These are phyloP conservation scores for Scedosporium apiospermum DNA, from an alignment of 2,329 filamentous ascomycete genomes.

Conservation along the genomic window DNA sequence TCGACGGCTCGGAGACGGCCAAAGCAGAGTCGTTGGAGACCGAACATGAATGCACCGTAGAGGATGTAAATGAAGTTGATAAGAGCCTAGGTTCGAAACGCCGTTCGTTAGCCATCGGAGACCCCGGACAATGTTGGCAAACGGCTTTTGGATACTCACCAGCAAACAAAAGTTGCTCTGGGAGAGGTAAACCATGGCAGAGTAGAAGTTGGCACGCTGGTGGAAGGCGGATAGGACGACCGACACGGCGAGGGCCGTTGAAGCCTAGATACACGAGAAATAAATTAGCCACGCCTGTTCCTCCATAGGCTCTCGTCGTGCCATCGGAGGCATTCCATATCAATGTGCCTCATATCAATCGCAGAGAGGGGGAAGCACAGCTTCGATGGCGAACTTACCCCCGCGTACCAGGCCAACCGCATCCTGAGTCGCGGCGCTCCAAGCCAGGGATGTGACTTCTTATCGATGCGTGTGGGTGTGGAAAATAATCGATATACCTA, in stretches of 20 bases:
- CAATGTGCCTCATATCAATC: background rate
- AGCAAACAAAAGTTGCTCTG: conserved; percentile 94
- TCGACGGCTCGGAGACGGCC: conserved; percentile 86
- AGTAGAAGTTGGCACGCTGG: conserved; percentile 96
- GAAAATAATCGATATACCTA: background rate
- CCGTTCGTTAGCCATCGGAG: background rate
- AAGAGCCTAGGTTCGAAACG: conserved; percentile 52
- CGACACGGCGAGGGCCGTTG: conserved; percentile 71
- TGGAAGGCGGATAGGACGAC: conserved; percentile 87
- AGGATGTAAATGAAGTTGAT: conserved; percentile 82
- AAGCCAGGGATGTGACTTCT: background rate
- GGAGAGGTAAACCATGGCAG: conserved; percentile 89
- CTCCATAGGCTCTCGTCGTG: background rate
- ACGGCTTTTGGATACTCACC: conserved; percentile 39
- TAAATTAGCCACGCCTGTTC: background rate
- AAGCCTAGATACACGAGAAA: conserved; percentile 43
- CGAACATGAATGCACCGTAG: conserved; percentile 73
- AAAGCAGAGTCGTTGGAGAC: conserved; percentile 81
- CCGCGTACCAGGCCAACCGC: conserved; percentile 51
- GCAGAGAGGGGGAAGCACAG: background rate
- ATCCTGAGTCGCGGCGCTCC: conserved; percentile 21
- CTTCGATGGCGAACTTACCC: conserved; percentile 35
- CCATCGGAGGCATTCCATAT: background rate
- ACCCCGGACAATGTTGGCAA: background rate
- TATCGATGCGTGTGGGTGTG: background rate